Percentiles rank a stretch among this genome's conserved stretches.
phyloP scores from a whole-genome alignment of 495 filamentous ascomycete species.

The Podospora tetraspora region DNA sequence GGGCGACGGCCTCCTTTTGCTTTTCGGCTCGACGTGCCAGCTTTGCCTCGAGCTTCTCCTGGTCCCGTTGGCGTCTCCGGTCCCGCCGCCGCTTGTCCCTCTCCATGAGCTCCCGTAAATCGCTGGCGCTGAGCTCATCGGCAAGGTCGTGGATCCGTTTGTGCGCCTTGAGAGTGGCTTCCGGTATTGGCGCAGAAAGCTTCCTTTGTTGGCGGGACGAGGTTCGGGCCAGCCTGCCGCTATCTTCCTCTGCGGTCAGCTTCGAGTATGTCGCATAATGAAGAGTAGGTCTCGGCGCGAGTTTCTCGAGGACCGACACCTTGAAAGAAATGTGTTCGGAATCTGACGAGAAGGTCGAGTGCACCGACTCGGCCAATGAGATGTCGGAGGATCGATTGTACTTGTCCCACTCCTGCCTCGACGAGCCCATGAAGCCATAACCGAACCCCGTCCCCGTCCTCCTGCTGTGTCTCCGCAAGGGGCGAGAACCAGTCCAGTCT shows the following conservation, averaged over 20 bases:
- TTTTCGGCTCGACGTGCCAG: slow-evolving; percentile 66
- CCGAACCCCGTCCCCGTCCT: slow-evolving; percentile 50
- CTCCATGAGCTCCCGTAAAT: slow-evolving; percentile 77
- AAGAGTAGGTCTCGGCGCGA: slow-evolving; percentile 75
- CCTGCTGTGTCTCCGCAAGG: slow-evolving; percentile 59
- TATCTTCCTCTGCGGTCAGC: slow-evolving; percentile 27
- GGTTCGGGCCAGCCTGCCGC: slow-evolving; percentile 25
- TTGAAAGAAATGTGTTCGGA: slow-evolving; percentile 69
- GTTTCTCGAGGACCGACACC: slow-evolving; percentile 64
- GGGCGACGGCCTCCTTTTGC: slow-evolving; percentile 46
- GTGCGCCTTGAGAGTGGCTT: slow-evolving; percentile 60
- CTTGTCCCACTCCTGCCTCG: slow-evolving; percentile 45
- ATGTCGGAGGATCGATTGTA: slow-evolving; percentile 65
- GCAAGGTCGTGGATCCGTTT: slow-evolving; percentile 75
- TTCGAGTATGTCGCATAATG: slow-evolving; percentile 63
- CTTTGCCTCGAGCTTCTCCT: slow-evolving; percentile 62
- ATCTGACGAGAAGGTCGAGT: slow-evolving; percentile 64
- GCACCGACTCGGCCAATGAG: slow-evolving; percentile 66
- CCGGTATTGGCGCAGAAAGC: slow-evolving; percentile 47
- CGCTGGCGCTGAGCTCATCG: slow-evolving; percentile 72
- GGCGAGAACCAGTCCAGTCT: slow-evolving; percentile 42
- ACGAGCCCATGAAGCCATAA: slow-evolving; percentile 19
- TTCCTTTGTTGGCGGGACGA: slow-evolving; percentile 40
- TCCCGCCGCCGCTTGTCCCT: slow-evolving; percentile 73
- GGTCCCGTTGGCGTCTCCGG: slow-evolving; percentile 63